Percentiles rank a stretch among this genome's conserved stretches.
Evolutionary conservation across 2,329 filamentous ascomycete species (phyloP).

Genomic region (Fonsecaea erecta): DNA sequence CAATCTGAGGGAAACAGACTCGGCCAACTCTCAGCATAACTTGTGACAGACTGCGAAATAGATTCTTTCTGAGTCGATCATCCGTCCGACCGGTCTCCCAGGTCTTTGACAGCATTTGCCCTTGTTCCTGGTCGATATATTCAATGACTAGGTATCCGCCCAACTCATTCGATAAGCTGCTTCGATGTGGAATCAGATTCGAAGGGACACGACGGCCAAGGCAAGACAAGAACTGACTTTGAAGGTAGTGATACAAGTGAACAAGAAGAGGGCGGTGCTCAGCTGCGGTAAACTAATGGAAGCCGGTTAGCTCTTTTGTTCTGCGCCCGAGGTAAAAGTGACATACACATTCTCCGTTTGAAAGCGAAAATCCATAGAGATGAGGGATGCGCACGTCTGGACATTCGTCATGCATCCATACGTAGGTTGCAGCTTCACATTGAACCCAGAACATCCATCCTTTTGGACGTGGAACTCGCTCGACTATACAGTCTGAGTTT

Average conservation of each 20-base stretch:
- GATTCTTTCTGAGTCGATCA: slow-evolving; percentile 27
- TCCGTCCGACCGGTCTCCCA: neutral
- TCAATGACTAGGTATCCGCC: neutral
- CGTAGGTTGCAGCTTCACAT: slow-evolving; percentile 41
- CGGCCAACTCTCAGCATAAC: slow-evolving; percentile 37
- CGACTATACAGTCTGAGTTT: no score
- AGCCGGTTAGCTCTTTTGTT: neutral
- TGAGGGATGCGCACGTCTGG: neutral
- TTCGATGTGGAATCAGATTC: neutral
- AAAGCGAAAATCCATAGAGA: neutral
- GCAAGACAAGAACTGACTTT: neutral
- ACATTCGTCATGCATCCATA: slow-evolving; percentile 34
- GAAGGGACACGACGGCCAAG: slow-evolving; percentile 9
- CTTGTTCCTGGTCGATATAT: no score
- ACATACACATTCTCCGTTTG: neutral
- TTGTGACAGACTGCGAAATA: slow-evolving; percentile 35
- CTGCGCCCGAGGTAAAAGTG: neutral
- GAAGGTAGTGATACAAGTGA: neutral
- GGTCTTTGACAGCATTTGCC: no score
- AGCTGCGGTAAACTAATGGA: neutral
- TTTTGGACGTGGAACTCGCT: no score
- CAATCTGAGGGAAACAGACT: slow-evolving; percentile 32
- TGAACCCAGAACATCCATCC: no score
- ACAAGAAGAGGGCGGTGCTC: slow-evolving; percentile 1
- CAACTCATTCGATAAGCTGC: neutral